phyloP scores from a whole-genome alignment of 441 rosid species.

The Euphorbia celastroides region DNA sequence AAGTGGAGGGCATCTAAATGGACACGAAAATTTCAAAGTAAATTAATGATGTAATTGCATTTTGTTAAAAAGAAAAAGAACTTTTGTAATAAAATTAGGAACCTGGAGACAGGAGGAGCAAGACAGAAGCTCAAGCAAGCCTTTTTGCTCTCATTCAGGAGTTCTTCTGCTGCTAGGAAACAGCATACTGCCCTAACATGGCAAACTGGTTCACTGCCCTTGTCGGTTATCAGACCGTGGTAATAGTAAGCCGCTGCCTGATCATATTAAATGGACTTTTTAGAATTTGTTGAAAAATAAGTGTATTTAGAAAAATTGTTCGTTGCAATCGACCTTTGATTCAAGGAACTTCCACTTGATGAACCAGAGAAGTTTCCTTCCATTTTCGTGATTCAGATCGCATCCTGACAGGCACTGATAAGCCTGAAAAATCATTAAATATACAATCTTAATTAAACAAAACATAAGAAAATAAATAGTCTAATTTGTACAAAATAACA shows the following conservation, averaged over 20 bases:
- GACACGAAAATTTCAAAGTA: not conserved
- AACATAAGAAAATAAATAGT: not conserved
- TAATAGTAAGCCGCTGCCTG: constrained; percentile 93
- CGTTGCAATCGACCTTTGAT: constrained; percentile 57
- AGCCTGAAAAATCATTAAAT: constrained; percentile 41
- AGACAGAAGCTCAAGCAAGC: constrained; percentile 81
- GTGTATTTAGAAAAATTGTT: not conserved
- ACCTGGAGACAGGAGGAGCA: constrained; percentile 75
- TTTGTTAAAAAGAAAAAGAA: not conserved
- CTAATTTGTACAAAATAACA: too few relatives aligned
- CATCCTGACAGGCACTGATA: constrained; percentile 57
- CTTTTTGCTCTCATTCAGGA: constrained; percentile 73
- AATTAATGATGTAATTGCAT: not conserved
- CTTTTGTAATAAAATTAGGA: constrained; percentile 7
- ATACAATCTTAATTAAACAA: not conserved
- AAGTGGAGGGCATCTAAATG: constrained; percentile 58
- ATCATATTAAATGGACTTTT: constrained; percentile 11
- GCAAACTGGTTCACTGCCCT: constrained; percentile 64
- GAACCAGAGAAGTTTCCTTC: constrained; percentile 76
- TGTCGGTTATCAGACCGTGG: constrained; percentile 83
- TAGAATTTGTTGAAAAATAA: not conserved
- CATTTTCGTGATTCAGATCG: constrained; percentile 37
- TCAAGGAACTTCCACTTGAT: constrained; percentile 87
- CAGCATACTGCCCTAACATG: constrained; percentile 71
- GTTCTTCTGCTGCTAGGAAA: constrained; percentile 77